Evolutionary conservation across 1,284 basidiomycete species (phyloP), one percentile per base, ranked within the genome.

Genomic region (Ceratobasidium sp.): DNA sequence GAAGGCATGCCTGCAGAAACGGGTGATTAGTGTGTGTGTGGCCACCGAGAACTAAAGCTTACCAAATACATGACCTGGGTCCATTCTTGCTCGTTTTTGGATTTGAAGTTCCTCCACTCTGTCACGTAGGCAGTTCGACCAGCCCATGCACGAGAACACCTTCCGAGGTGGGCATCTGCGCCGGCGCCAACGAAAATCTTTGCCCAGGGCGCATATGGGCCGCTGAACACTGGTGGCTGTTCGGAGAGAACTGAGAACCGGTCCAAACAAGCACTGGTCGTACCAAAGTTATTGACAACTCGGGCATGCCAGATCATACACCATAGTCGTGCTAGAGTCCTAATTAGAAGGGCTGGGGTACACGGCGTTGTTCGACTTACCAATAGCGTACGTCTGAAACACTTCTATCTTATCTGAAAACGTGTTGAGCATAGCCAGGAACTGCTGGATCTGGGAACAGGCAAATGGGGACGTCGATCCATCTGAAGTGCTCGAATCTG

Each of bases 271-370:
- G 65, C 65, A 3, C 53, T 14, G 11, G 51, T 39, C 3, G 51
- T 29, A 1, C 65, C 65, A 29, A 41, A 68, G 53, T 46, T 56
- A 22, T 68, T 68, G 13, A 54, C 41, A 19, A 56, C 48, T n/a
- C 68, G 68, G 6, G 56, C 54, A 49, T 71, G 54, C 68, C 68
- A 71, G 16, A 71, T 71, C 56, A 71, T 71, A 31, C 13, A 27
- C 68, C 68, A 71, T 2, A 71, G 11, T 13, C 68, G 68, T 1
- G 68, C 68, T 71, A 16, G 4, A 39, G 13, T 14, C 1, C 8
- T 2, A 24, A 3, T 61, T 13, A 43, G 39, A 4, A 7, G 8
- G 9, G n/a, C 11, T 13, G 22, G 5, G 11, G 11, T 6, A 49
- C n/a, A 49, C 31, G 22, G 48, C 16, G n/a, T 24, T 22, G 48